phyloP scores from a whole-genome alignment of 2,329 filamentous ascomycete genomes.

The Ophiostoma novo-ulmi region DNA sequence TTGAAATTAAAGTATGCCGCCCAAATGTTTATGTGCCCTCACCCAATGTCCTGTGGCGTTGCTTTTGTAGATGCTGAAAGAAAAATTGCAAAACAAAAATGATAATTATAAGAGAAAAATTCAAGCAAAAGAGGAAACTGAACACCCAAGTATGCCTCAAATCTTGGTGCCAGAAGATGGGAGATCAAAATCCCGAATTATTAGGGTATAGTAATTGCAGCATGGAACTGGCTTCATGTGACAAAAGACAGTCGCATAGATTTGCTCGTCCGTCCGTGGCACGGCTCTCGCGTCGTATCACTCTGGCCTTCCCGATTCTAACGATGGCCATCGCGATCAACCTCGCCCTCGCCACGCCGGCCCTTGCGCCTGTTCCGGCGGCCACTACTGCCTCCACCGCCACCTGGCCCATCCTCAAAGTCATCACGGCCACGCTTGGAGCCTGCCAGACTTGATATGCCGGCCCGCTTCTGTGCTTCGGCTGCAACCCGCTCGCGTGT shows the following conservation, averaged over 20 bases:
- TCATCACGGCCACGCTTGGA: conserved; percentile 51
- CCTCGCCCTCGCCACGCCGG: conserved; percentile 11
- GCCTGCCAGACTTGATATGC: conserved; percentile 50
- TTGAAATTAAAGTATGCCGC: conserved; percentile 1
- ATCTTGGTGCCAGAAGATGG: not conserved
- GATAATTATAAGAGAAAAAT: not conserved
- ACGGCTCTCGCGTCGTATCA: too few relatives aligned
- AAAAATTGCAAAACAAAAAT: not conserved
- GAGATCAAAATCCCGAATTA: not conserved
- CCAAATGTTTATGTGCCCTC: not conserved
- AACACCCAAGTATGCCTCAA: not conserved
- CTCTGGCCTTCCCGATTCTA: conserved; percentile 8
- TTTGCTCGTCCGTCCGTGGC: not conserved
- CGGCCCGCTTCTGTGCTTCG: conserved; percentile 52
- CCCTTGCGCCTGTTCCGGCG: conserved; percentile 44
- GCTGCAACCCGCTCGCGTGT: conserved; percentile 62
- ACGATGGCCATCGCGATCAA: conserved; percentile 40
- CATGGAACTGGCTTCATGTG: not conserved
- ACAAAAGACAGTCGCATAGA: not conserved
- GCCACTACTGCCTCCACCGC: conserved; percentile 32
- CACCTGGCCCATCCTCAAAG: conserved; percentile 37
- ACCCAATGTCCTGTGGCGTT: not conserved
- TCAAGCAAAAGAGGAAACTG: not conserved
- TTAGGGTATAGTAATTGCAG: not conserved
- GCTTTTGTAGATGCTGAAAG: conserved; percentile 5